phyloP scores from a whole-genome alignment of 2,329 filamentous ascomycete species.

The Teratosphaeria zuluensis region DNA sequence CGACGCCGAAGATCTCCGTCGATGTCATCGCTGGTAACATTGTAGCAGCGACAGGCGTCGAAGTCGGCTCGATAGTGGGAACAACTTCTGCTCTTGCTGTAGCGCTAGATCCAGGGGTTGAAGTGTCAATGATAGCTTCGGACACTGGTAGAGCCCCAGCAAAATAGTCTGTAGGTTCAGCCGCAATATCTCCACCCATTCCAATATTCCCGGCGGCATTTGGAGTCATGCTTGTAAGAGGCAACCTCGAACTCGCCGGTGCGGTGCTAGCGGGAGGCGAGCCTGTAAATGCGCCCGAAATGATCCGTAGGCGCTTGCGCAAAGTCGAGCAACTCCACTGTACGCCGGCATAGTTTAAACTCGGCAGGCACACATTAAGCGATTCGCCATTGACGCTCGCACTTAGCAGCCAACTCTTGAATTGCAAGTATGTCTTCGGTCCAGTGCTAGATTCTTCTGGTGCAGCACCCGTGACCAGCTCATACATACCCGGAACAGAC shows the following conservation, averaged over 20 bases:
- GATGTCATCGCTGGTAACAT: background rate
- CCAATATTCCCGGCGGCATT: conserved; percentile 9
- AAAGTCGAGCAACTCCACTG: conserved; percentile 64
- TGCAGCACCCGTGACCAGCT: conserved; percentile 45
- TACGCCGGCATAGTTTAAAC: conserved; percentile 53
- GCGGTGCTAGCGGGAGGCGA: conserved; percentile 7
- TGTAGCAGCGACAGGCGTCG: background rate
- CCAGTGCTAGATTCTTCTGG: conserved; percentile 29
- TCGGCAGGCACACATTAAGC: conserved; percentile 44
- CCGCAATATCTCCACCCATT: background rate
- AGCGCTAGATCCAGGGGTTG: background rate
- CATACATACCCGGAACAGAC: conserved; percentile 44
- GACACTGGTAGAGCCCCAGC: conserved; percentile 1
- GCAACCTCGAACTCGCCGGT: background rate
- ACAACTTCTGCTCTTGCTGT: conserved; percentile 8
- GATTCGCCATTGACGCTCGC: conserved; percentile 44
- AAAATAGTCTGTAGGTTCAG: conserved; percentile 22
- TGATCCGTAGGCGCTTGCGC: conserved; percentile 56
- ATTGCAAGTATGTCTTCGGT: conserved; percentile 46
- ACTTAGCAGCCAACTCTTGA: conserved; percentile 60
- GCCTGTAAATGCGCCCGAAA: conserved; percentile 43
- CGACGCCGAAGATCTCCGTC: conserved; percentile 8
- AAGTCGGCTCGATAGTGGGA: conserved; percentile 14
- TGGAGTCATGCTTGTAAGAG: background rate
- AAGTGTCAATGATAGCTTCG: background rate